A percentile compares a stretch with the other conserved stretches of the same genome.
Evolutionary conservation across 495 filamentous ascomycete genomes (phyloP).

Genomic region (Tuber magnatum): DNA sequence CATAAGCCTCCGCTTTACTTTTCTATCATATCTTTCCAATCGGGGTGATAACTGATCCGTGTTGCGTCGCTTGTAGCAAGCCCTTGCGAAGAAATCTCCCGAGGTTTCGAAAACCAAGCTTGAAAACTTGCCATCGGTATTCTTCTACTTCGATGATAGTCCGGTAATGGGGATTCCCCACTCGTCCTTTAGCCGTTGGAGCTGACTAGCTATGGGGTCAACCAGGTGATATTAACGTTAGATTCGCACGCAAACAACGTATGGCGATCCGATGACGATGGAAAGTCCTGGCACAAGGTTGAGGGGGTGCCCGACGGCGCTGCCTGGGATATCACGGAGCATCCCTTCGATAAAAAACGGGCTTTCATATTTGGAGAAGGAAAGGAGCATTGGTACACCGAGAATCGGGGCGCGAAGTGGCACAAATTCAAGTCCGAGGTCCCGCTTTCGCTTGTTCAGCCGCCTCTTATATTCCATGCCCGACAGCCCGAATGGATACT

Average conservation of each 20-base stretch:
- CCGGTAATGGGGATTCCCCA: constrained; percentile 51
- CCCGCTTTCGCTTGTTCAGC: constrained; percentile 44
- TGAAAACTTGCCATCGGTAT: constrained; percentile 52
- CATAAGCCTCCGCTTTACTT: constrained; percentile 12
- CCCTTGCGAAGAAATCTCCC: constrained; percentile 41
- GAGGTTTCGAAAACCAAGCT: constrained; percentile 53
- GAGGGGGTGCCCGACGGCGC: constrained; percentile 57
- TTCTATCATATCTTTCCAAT: constrained; percentile 3
- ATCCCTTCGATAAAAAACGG: constrained; percentile 67
- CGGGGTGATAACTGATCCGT: constrained; percentile 19
- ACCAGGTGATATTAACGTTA: constrained; percentile 34
- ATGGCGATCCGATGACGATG: constrained; percentile 69
- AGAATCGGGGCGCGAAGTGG: constrained; percentile 75
- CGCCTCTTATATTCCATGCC: constrained; percentile 69
- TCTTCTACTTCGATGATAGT: constrained; percentile 83
- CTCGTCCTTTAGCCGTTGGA: constrained; percentile 50
- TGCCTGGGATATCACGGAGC: constrained; percentile 55
- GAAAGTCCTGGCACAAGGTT: constrained; percentile 62
- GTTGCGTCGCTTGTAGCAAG: constrained; percentile 19
- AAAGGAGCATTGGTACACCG: constrained; percentile 69
- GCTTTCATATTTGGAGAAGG: constrained; percentile 67
- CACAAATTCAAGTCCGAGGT: constrained; percentile 56
- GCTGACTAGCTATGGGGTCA: constrained; percentile 37
- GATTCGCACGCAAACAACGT: constrained; percentile 46
- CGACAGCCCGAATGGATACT: constrained; percentile 72